Conservation (phyloP, 2,329 filamentous ascomycete genomes). For the Fusarium lyarnte region DNA sequence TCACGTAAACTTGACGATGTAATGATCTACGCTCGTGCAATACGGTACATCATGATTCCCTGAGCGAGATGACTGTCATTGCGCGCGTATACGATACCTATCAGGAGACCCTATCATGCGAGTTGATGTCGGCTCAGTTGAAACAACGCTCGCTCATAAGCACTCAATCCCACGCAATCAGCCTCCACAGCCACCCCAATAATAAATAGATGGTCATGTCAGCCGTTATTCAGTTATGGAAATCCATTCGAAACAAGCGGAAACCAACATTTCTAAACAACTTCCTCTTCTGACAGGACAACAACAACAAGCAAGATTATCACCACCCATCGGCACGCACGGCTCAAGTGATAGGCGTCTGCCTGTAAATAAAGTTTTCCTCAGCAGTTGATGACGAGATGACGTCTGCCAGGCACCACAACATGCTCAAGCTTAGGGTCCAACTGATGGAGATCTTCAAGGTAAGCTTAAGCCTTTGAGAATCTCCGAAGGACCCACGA, state of each 20-base stretch:
- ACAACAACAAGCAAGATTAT: not conserved
- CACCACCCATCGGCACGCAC: conserved; percentile 11
- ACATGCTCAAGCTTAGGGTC: conserved; percentile 31
- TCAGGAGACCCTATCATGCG: not conserved
- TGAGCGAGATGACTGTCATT: conserved; percentile 7
- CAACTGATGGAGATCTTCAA: conserved; percentile 32
- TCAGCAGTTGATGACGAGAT: conserved; percentile 20
- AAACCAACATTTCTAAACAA: not conserved
- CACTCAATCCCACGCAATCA: conserved; percentile 38
- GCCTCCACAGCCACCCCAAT: conserved; percentile 12
- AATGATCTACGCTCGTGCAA: conserved; percentile 10
- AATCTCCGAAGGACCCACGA: conserved; percentile 27
- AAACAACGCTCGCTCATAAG: conserved; percentile 35
- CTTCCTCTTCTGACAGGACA: not conserved
- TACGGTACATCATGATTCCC: not conserved
- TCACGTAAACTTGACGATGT: conserved; percentile 11
- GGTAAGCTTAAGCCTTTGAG: conserved; percentile 41
- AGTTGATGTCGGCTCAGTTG: conserved; percentile 11
- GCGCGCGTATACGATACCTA: not conserved
- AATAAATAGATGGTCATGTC: not conserved
- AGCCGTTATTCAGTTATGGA: conserved; percentile 18
- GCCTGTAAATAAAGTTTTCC: conserved; percentile 20
- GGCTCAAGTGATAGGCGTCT: conserved; percentile 10
- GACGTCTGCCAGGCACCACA: conserved; percentile 33
- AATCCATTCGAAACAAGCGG: not conserved